Evolutionary conservation across 345 rosid genomes (phyloP).

Genomic region (Conringia planisiliqua): DNA sequence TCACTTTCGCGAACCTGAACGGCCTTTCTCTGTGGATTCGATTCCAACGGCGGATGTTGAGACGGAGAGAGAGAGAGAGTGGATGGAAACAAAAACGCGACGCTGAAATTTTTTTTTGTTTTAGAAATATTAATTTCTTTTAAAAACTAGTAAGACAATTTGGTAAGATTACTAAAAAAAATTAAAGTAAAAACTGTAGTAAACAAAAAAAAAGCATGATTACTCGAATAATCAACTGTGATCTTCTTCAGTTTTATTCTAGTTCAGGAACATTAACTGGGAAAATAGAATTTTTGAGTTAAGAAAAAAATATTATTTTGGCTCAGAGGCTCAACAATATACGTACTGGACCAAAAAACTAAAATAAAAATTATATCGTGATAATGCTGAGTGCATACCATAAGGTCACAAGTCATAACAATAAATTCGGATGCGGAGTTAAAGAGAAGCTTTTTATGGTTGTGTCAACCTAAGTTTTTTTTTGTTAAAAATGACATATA

Average conservation of each 20-base stretch:
- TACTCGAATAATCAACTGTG: neutral
- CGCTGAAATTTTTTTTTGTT: neutral
- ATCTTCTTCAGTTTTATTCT: too few relatives aligned
- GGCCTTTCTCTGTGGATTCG: slow-evolving; percentile 27
- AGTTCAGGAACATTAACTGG: too few relatives aligned
- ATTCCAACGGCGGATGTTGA: slow-evolving; percentile 20
- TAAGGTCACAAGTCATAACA: too few relatives aligned
- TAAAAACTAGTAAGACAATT: neutral
- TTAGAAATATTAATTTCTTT: neutral
- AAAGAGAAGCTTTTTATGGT: too few relatives aligned
- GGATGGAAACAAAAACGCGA: neutral
- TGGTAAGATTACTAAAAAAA: neutral
- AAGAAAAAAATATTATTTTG: too few relatives aligned
- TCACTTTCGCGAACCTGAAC: neutral
- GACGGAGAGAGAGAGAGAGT: neutral
- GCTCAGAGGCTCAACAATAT: too few relatives aligned
- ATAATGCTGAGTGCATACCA: too few relatives aligned
- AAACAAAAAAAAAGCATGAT: neutral
- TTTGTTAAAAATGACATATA: neutral
- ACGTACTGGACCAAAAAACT: too few relatives aligned
- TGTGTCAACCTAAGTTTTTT: too few relatives aligned
- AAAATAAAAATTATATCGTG: too few relatives aligned
- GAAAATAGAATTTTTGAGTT: too few relatives aligned
- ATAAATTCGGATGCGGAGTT: too few relatives aligned
- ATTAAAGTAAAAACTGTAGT: neutral